Conservation (phyloP, 1,284 basidiomycete species). For the Cutaneotrichosporon dermatis region DNA sequence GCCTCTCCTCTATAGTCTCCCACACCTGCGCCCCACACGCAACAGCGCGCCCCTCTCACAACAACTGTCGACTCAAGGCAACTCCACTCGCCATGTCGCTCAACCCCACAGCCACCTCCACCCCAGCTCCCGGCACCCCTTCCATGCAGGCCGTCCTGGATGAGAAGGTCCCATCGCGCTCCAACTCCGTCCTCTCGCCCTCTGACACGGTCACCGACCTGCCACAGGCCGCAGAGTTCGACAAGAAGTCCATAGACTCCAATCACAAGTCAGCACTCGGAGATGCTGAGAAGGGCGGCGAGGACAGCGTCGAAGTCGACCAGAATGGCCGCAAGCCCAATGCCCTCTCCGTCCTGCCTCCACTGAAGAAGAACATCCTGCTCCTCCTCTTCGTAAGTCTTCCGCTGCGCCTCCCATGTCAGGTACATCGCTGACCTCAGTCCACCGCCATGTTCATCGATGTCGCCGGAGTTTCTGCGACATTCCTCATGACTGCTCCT, state of each 20-base stretch:
- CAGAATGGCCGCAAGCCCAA: conserved; percentile 6
- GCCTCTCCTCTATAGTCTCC: no score
- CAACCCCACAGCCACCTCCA: neutral
- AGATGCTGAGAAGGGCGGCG: neutral
- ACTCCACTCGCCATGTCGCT: no score
- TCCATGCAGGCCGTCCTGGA: no score
- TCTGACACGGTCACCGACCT: neutral
- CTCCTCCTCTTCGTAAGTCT: conserved; percentile 33
- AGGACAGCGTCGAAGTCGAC: neutral
- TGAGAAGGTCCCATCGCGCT: neutral
- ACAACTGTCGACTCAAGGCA: no score
- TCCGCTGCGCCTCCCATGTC: neutral
- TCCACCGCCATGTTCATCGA: conserved; percentile 37
- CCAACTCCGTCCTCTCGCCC: neutral
- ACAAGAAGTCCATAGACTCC: neutral
- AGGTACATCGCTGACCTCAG: neutral
- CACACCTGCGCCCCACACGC: no score
- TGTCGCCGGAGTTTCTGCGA: conserved; percentile 37
- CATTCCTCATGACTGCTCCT: conserved; percentile 44
- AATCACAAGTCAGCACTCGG: neutral
- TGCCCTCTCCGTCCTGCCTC: conserved; percentile 23
- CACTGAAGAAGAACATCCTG: conserved; percentile 31
- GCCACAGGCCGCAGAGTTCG: neutral
- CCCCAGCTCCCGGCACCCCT: neutral
- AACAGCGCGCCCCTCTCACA: no score